Evolutionary conservation across 441 rosid genomes (phyloP).

Genomic region (Heliophila coronopifolia): DNA sequence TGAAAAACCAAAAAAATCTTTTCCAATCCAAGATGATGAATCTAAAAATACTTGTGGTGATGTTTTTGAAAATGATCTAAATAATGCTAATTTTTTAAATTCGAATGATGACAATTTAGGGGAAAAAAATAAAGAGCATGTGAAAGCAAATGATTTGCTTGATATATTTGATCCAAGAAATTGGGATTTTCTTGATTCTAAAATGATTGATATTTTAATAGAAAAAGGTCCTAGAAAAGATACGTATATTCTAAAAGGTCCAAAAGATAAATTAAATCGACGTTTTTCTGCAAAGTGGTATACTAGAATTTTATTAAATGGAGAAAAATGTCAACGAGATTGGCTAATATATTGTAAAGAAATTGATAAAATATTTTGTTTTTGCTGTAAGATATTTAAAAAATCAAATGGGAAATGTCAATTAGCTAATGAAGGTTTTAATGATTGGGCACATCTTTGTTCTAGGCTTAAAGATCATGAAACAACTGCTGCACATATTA

Average conservation of each 20-base stretch:
- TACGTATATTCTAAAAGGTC: neutral
- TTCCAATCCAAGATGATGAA: too few relatives aligned
- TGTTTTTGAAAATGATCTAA: too few relatives aligned
- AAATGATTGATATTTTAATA: neutral
- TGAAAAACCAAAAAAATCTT: too few relatives aligned
- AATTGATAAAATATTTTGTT: neutral
- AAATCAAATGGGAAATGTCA: too few relatives aligned
- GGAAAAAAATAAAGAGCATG: too few relatives aligned
- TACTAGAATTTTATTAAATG: neutral
- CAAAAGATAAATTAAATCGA: neutral
- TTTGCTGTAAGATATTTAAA: neutral
- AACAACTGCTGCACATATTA: too few relatives aligned
- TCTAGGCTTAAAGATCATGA: too few relatives aligned
- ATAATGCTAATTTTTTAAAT: too few relatives aligned
- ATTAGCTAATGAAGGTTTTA: too few relatives aligned
- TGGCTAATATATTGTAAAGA: neutral
- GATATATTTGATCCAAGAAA: neutral
- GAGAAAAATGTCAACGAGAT: neutral
- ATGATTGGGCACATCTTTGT: too few relatives aligned
- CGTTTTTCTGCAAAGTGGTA: neutral
- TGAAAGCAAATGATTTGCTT: neutral
- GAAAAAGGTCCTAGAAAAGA: neutral
- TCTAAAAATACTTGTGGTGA: too few relatives aligned
- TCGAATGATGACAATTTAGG: too few relatives aligned
- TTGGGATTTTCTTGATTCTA: neutral